Conservation (phyloP, 179 eudicot genomes). For the Camellia oleifera region DNA sequence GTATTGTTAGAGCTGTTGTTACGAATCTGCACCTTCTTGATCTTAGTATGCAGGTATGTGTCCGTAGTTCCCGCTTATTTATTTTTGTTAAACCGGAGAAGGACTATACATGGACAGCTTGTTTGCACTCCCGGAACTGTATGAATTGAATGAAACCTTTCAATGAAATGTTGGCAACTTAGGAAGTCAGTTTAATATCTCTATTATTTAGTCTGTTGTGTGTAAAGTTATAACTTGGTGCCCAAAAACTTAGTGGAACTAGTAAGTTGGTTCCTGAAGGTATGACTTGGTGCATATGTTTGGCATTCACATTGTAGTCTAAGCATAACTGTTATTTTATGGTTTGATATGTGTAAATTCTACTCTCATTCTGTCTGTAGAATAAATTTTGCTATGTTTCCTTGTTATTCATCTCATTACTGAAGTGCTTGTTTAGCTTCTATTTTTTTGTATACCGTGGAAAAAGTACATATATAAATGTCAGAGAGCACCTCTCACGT, state of each 20-base stretch:
- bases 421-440: neutral
- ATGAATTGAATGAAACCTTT: neutral
- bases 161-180: neutral
- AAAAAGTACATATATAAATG: neutral
- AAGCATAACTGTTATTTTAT: neutral
- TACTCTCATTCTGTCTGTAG: neutral
- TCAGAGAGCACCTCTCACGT: neutral
- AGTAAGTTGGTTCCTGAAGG: too few relatives aligned
- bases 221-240: neutral
- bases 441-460: neutral
- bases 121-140: neutral
- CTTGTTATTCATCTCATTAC: neutral
- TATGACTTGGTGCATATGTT: neutral
- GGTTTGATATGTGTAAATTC: neutral
- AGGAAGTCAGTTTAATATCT: too few relatives aligned
- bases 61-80: neutral
- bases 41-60: constrained; percentile 88
- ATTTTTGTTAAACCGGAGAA: neutral
- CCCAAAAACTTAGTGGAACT: neutral
- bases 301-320: neutral
- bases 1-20: constrained; percentile 91
- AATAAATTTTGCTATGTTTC: neutral
- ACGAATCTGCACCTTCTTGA: constrained; percentile 93
- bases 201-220: too few relatives aligned
- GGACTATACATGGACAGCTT: neutral